phyloP scores from a whole-genome alignment of 2,329 filamentous ascomycete species.

The Botrytis fabae region DNA sequence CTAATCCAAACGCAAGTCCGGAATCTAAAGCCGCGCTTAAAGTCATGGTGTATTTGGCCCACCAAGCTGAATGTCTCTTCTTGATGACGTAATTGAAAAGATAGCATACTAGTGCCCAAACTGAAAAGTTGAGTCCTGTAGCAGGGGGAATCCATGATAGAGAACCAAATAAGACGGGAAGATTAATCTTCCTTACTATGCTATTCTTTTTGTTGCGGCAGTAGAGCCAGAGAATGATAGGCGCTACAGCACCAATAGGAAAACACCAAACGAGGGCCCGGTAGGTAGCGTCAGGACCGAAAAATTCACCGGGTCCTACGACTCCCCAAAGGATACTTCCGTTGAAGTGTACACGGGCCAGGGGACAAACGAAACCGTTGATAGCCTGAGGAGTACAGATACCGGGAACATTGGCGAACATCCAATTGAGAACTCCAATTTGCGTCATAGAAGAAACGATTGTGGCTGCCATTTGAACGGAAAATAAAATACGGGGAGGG shows the following conservation, averaged over 20 bases:
- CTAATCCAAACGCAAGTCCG: slow-evolving; percentile 77
- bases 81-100: slow-evolving; percentile 78
- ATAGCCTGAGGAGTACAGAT: slow-evolving; percentile 79
- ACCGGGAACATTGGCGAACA: slow-evolving; percentile 74
- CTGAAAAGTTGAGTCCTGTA: slow-evolving; percentile 81
- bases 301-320: slow-evolving; percentile 79
- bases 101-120: slow-evolving; percentile 84
- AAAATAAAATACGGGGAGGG: slow-evolving; percentile 74
- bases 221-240: slow-evolving; percentile 73
- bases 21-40: slow-evolving; percentile 81
- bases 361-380: slow-evolving; percentile 84
- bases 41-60: slow-evolving; percentile 91
- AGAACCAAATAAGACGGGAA: slow-evolving; percentile 80
- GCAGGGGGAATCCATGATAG: slow-evolving; percentile 86
- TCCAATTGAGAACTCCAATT: slow-evolving; percentile 86
- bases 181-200: slow-evolving; percentile 73
- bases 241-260: slow-evolving; percentile 71
- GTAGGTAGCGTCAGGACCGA: slow-evolving; percentile 74
- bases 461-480: slow-evolving; percentile 75
- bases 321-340: slow-evolving; percentile 89
- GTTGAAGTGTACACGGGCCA: slow-evolving; percentile 87
- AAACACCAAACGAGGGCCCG: slow-evolving; percentile 79
- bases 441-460: slow-evolving; percentile 77
- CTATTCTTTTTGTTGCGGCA: slow-evolving; percentile 59
- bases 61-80: slow-evolving; percentile 71